Percentiles rank a stretch among this genome's conserved stretches.
Conservation (phyloP, 169 alveolate genomes). For the Eimeria acervulina region DNA sequence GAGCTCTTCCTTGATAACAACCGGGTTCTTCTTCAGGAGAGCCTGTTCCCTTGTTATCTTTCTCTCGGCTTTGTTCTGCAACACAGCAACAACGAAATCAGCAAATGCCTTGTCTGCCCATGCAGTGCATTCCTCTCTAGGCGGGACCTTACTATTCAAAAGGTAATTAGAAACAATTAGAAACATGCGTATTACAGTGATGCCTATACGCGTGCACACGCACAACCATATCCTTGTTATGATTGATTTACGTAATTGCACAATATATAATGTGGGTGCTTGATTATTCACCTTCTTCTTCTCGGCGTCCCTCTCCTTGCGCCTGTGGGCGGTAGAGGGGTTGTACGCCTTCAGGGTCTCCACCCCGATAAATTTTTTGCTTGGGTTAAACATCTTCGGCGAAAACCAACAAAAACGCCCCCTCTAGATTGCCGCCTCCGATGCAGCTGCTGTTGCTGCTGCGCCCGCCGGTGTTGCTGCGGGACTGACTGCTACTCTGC, state of each 20-base stretch:
- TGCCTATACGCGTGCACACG: background rate
- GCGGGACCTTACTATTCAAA: background rate
- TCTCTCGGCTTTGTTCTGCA: slow-evolving; percentile 78
- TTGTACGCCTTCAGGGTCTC: slow-evolving; percentile 75
- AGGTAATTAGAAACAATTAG: background rate
- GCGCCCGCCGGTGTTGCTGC: slow-evolving; percentile 17
- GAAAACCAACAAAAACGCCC: background rate
- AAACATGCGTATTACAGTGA: background rate
- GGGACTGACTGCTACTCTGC: background rate
- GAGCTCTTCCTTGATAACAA: slow-evolving; percentile 82
- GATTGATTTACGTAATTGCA: background rate
- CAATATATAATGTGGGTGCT: too few relatives aligned
- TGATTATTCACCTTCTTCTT: slow-evolving; percentile 66
- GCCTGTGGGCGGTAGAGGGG: slow-evolving; percentile 80
- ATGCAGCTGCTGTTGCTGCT: background rate
- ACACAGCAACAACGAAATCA: background rate
- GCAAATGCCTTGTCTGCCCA: background rate
- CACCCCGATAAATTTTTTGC: slow-evolving; percentile 71
- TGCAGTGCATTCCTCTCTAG: background rate
- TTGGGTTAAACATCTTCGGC: slow-evolving; percentile 54
- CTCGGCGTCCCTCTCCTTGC: slow-evolving; percentile 76
- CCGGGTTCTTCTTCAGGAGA: slow-evolving; percentile 78
- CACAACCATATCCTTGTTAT: background rate
- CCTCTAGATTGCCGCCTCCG: background rate
- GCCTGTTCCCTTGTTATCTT: slow-evolving; percentile 79